Evolutionary conservation across 2,329 filamentous ascomycete species (phyloP).

Genomic region (Bimuria novae-zelandiae): DNA sequence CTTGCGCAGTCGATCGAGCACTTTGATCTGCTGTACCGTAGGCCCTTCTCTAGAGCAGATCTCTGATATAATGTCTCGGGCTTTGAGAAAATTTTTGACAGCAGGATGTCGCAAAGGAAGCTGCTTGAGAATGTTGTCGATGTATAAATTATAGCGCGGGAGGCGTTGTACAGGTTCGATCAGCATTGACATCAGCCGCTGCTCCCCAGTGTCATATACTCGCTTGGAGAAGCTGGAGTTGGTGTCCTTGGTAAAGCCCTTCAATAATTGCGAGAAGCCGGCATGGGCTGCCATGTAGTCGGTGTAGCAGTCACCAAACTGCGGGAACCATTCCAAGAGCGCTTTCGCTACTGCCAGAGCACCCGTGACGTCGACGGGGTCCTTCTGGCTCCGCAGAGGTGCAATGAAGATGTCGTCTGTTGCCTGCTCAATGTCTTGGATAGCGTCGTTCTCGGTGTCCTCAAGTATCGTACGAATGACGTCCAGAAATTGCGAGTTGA

Average conservation of each 20-base stretch:
- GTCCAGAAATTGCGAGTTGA: constrained; percentile 81
- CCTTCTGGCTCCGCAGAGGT: constrained; percentile 39
- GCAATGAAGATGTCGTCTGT: constrained; percentile 46
- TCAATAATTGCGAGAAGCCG: constrained; percentile 80
- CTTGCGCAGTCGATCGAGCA: constrained; percentile 73
- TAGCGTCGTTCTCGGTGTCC: constrained; percentile 79
- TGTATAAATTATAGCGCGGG: constrained; percentile 92
- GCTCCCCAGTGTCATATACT: constrained; percentile 83
- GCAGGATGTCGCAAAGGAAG: constrained; percentile 86
- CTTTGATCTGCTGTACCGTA: constrained; percentile 70
- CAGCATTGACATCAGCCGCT: constrained; percentile 84
- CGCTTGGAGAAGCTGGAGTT: constrained; percentile 82
- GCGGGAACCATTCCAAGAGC: constrained; percentile 89
- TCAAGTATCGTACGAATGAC: constrained; percentile 78
- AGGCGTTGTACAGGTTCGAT: constrained; percentile 96
- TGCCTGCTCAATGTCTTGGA: constrained; percentile 71
- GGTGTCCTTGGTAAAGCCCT: constrained; percentile 73
- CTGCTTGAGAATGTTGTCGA: constrained; percentile 89
- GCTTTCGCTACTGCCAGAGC: constrained; percentile 77
- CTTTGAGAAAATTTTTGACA: constrained; percentile 79
- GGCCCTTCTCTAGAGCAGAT: constrained; percentile 91
- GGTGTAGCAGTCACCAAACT: constrained; percentile 87
- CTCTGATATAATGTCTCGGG: constrained; percentile 90
- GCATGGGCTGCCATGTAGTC: constrained; percentile 92
- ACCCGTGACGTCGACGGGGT: constrained; percentile 73